phyloP scores from a whole-genome alignment of 495 filamentous ascomycete species.

The Lepraria neglecta region DNA sequence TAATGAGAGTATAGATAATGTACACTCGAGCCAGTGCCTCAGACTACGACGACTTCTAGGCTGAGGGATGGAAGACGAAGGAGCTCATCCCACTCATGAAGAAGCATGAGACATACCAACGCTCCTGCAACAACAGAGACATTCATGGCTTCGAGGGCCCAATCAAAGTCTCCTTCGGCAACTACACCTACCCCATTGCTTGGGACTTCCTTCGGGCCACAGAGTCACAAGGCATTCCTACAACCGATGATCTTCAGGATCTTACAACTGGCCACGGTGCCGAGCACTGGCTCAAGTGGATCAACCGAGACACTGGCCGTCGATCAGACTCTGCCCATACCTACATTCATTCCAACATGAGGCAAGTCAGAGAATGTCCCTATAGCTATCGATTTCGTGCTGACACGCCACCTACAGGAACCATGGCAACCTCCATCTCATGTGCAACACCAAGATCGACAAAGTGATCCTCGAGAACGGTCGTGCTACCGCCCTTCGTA shows the following conservation, averaged over 20 bases:
- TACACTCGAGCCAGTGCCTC: conserved; percentile 77
- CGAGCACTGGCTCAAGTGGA: conserved; percentile 56
- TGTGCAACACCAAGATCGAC: conserved; percentile 76
- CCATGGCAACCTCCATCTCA: conserved; percentile 65
- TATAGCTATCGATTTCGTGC: background rate
- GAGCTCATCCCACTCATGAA: conserved; percentile 74
- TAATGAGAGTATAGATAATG: conserved; percentile 48
- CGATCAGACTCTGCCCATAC: conserved; percentile 68
- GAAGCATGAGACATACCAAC: conserved; percentile 80
- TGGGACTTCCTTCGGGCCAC: conserved; percentile 76
- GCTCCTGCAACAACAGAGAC: conserved; percentile 66
- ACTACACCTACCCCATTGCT: conserved; percentile 64
- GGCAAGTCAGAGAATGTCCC: conserved; percentile 16
- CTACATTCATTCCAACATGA: conserved; percentile 63
- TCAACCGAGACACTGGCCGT: conserved; percentile 44
- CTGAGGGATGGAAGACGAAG: conserved; percentile 73
- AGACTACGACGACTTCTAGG: conserved; percentile 79
- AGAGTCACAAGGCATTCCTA: conserved; percentile 69
- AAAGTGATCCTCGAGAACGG: conserved; percentile 70
- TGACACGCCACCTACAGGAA: conserved; percentile 28
- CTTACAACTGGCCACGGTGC: conserved; percentile 48
- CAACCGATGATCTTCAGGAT: conserved; percentile 64
- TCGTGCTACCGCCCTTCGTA: conserved; percentile 56
- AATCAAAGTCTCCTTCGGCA: conserved; percentile 81
- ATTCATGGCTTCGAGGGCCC: conserved; percentile 74